Evolutionary conservation across 495 filamentous ascomycete genomes (phyloP), one percentile per base, ranked within the genome.

Genomic region (Thermothielavioides terrestris): DNA sequence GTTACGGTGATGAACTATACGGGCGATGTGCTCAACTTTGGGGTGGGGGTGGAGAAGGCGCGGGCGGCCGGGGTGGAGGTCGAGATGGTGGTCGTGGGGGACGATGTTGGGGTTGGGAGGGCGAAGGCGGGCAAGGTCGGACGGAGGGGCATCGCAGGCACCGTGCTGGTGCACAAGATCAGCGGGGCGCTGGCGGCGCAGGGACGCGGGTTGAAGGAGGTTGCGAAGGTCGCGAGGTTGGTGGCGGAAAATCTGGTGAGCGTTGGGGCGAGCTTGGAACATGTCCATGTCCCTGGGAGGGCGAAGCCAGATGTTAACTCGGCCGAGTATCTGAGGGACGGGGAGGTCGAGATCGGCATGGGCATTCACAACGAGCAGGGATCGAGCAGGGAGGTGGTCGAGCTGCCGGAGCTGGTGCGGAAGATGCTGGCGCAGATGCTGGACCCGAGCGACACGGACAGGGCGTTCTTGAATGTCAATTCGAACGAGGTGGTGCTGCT

Each of bases 291-390:
- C 0, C 92, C 92, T 0, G 92, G 92, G 11, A 76, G 88, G 58
- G 76, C 65, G 2, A 54, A 46, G 66, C 10, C 59, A 68, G 17
- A 68, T 21, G 62, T 56, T 1, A 62, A 68, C 9, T 83, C 81
- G 35, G 68, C 69, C 11, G 84, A 81, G 36, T 68, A 68, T 4
- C 68, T 94, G 49, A 72, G 69, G 26, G 62, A 72, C 0, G 83
- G 80, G 35, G 85, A 97, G 70, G 82, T 94, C 18, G 92, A 98
- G 71, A 76, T 98, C 56, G 92, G 92, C 15, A 98, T 97, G 92
- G 92, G 92, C 10, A 96, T 97, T 64, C 92, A 98, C 66, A 98
- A 98, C 62, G 92, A 98, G 68, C 79, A 86, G 1, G 92, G 92
- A 1, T 90, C 81, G 12, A 85, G 83, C 58, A 76, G 85, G 38